A percentile compares a stretch with the other conserved stretches of the same genome.
phyloP scores from a whole-genome alignment of 768 basidiomycete genomes.

The Lactarius hengduanensis region DNA sequence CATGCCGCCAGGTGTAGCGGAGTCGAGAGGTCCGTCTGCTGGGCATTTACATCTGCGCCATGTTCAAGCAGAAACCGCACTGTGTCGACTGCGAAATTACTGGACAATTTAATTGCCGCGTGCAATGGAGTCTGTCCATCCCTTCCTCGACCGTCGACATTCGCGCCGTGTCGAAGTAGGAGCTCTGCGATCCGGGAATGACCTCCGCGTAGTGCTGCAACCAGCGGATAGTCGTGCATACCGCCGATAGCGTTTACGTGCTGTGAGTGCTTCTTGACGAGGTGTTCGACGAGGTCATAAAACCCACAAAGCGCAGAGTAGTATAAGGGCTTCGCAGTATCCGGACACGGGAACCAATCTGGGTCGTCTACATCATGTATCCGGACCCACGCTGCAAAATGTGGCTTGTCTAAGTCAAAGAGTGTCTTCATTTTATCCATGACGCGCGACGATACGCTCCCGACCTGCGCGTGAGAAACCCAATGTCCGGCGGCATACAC shows the following conservation, averaged over 20 bases:
- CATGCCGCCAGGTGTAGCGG: too few relatives aligned
- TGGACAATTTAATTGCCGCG: neutral
- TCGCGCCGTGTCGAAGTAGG: neutral
- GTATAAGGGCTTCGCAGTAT: neutral
- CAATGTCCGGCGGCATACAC: neutral
- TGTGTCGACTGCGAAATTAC: neutral
- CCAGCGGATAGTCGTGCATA: neutral
- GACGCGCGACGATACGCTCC: neutral
- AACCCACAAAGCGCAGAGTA: neutral
- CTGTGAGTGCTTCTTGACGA: neutral
- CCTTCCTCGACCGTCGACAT: neutral
- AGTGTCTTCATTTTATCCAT: neutral
- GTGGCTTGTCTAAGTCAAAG: neutral
- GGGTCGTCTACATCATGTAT: neutral
- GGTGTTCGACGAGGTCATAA: neutral
- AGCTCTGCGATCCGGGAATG: neutral
- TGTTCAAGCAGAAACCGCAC: neutral
- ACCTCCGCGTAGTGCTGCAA: neutral
- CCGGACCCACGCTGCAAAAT: neutral
- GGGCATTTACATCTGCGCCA: neutral
- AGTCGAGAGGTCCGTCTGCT: neutral
- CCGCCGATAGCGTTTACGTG: neutral
- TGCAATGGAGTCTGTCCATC: neutral
- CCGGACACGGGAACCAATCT: rapidly evolving
- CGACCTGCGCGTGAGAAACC: neutral